Percentiles rank a stretch among this genome's conserved stretches.
These are phyloP conservation scores for Xylaria sp. DNA, from an alignment of 2,329 filamentous ascomycete genomes.

Conservation along the genomic window DNA sequence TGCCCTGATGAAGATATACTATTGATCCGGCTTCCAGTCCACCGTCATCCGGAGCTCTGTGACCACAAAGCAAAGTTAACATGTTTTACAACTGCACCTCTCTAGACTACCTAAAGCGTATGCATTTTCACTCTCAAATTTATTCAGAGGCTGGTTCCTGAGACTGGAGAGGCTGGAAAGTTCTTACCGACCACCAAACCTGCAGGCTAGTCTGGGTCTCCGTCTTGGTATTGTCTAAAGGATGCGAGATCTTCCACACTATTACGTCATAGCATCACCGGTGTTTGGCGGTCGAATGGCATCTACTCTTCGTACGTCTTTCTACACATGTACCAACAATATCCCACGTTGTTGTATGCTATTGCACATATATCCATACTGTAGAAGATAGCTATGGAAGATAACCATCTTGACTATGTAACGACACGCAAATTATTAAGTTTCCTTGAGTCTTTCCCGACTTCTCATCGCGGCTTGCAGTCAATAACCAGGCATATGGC, in stretches of 20 bases:
- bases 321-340: too few species aligned
- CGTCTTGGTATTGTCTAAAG: conserved; percentile 16
- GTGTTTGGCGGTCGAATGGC: conserved; percentile 12
- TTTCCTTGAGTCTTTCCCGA: not conserved
- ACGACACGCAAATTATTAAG: too few species aligned
- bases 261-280: conserved; percentile 24
- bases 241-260: conserved; percentile 21
- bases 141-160: not conserved
- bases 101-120: not conserved
- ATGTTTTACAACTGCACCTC: not conserved
- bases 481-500: not conserved
- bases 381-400: not conserved
- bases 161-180: not conserved
- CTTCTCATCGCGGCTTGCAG: not conserved
- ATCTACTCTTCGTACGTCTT: not conserved
- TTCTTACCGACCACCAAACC: not conserved
- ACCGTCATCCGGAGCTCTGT: not conserved
- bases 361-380: not conserved
- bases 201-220: not conserved
- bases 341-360: too few species aligned
- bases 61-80: not conserved
- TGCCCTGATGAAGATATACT: not conserved
- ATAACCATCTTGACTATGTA: too few species aligned
- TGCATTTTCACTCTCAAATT: not conserved
- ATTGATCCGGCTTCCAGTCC: not conserved